Evolutionary conservation across 805 yeast species (phyloP).

Genomic region (Suhomyces vadensis): DNA sequence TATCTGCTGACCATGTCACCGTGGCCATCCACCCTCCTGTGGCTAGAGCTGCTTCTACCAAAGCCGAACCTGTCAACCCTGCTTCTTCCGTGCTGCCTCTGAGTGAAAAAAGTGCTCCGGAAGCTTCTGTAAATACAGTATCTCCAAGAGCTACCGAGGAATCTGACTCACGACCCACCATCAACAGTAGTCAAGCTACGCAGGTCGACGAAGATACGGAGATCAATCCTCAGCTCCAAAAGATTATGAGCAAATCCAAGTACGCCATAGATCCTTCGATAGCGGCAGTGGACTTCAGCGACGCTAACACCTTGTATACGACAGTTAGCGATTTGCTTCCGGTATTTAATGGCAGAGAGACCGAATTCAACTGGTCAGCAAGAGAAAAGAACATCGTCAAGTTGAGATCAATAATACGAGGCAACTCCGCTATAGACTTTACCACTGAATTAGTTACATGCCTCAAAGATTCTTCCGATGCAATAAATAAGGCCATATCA

Average conservation of each 20-base stretch:
- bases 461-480: constrained; percentile 43
- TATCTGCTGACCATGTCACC: neutral
- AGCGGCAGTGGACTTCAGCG: constrained; percentile 29
- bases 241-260: constrained; percentile 22
- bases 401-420: constrained; percentile 61
- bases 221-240: constrained; percentile 11
- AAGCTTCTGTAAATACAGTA: no score
- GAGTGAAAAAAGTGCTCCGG: no score
- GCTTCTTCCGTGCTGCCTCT: no score
- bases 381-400: constrained; percentile 65
- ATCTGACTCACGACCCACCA: neutral
- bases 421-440: constrained; percentile 47
- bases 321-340: constrained; percentile 21
- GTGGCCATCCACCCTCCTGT: no score
- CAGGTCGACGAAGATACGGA: constrained; percentile 1
- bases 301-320: constrained; percentile 19
- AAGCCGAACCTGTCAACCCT: no score
- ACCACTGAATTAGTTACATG: constrained; percentile 38
- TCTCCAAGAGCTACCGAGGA: neutral
- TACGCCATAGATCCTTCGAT: constrained; percentile 43
- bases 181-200: neutral
- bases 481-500: constrained; percentile 61
- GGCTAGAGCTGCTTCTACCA: no score
- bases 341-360: constrained; percentile 69
- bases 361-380: constrained; percentile 81